A percentile compares a stretch with the other conserved stretches of the same genome.
phyloP scores from a whole-genome alignment of 2,329 filamentous ascomycete genomes.

The Madurella mycetomatis region DNA sequence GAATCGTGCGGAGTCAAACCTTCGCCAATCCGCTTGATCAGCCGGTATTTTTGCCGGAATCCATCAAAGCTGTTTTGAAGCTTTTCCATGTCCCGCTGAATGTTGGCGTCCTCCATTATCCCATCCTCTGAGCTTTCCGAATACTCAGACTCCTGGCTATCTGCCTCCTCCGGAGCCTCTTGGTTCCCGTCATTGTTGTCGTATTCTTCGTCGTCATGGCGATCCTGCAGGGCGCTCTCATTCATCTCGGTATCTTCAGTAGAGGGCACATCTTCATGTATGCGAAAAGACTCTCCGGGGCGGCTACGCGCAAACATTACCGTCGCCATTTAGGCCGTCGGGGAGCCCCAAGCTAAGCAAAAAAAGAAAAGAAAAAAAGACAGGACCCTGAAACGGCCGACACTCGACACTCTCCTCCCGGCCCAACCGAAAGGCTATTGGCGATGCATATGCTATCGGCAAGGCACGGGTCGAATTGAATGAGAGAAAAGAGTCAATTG shows the following conservation, averaged over 20 bases:
- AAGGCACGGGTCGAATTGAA: background rate
- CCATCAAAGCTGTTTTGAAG: constrained; percentile 78
- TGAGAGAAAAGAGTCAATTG: background rate
- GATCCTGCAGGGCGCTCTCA: constrained; percentile 31
- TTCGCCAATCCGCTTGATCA: constrained; percentile 97
- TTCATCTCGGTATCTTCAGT: constrained; percentile 50
- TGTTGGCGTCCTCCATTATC: constrained; percentile 61
- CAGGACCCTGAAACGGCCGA: background rate
- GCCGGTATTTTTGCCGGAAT: constrained; percentile 76
- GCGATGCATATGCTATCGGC: constrained; percentile 6
- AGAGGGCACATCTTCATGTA: constrained; percentile 45
- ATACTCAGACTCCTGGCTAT: constrained; percentile 40
- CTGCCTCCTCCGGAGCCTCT: constrained; percentile 28
- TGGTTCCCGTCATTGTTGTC: constrained; percentile 31
- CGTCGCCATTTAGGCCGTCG: constrained; percentile 19
- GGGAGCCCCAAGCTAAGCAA: constrained; percentile 1
- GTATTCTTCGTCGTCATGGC: constrained; percentile 30
- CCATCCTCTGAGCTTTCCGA: constrained; percentile 54
- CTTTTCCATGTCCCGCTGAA: constrained; percentile 81
- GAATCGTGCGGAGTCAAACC: constrained; percentile 46
- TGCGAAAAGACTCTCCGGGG: constrained; percentile 40
- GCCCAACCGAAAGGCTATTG: constrained; percentile 11
- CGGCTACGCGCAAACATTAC: constrained; percentile 24
- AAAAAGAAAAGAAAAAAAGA: constrained; percentile 6
- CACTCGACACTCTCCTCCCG: background rate